These are phyloP conservation scores for Aethionema arabicum DNA, from an alignment of 345 rosid genomes.

Conservation along the genomic window DNA sequence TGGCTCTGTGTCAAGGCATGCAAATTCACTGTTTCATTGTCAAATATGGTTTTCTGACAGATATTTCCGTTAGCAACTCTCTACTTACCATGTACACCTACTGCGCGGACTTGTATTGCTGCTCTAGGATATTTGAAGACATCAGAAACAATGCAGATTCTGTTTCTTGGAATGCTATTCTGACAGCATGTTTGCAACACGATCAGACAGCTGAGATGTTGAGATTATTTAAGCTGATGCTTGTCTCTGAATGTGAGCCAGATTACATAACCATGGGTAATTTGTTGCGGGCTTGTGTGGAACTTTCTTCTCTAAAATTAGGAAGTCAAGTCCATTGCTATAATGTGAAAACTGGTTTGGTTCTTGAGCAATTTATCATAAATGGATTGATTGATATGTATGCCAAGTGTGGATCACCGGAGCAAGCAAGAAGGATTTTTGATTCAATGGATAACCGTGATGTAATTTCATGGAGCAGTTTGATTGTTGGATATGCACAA, in stretches of 20 bases:
- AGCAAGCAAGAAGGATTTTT: conserved; percentile 48
- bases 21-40: conserved; percentile 52
- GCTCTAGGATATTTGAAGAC: conserved; percentile 54
- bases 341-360: conserved; percentile 49
- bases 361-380: conserved; percentile 42
- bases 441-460: conserved; percentile 51
- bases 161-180: conserved; percentile 72
- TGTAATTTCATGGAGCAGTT: conserved; percentile 73
- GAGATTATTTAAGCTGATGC: conserved; percentile 54
- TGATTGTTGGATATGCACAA: conserved; percentile 75
- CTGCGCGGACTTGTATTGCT: conserved; percentile 44
- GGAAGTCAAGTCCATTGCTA: conserved; percentile 66
- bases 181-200: conserved; percentile 62
- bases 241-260: conserved; percentile 44
- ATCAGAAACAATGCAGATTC: conserved; percentile 47
- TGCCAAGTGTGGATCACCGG: conserved; percentile 67
- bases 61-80: conserved; percentile 51
- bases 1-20: conserved; percentile 44
- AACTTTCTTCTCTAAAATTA: conserved; percentile 60
- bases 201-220: conserved; percentile 52
- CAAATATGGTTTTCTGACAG: conserved; percentile 43
- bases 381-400: conserved; percentile 77
- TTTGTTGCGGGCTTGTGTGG: conserved; percentile 58
- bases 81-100: conserved; percentile 59
- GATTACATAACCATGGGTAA: conserved; percentile 55